A percentile compares a stretch with the other conserved stretches of the same genome.
Evolutionary conservation across 2,329 filamentous ascomycete species (phyloP).

Genomic region (Botrytis aclada): DNA sequence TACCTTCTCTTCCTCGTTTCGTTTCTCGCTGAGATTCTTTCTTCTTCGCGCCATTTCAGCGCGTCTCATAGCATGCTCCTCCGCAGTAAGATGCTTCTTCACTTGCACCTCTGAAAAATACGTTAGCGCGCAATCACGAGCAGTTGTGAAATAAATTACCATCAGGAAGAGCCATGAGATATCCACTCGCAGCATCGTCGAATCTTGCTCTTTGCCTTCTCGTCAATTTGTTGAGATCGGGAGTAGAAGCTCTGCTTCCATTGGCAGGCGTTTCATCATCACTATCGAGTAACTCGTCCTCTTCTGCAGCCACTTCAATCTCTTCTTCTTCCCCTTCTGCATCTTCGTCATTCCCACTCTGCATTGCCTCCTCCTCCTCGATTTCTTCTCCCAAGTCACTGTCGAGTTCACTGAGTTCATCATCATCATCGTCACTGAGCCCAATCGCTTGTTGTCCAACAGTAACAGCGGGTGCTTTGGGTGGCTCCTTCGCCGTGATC

Average conservation of each 20-base stretch:
- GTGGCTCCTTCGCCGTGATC: slow-evolving; percentile 31
- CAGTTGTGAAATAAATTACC: slow-evolving; percentile 25
- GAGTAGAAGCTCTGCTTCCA: slow-evolving; percentile 54
- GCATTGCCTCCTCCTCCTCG: slow-evolving; percentile 48
- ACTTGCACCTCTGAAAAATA: slow-evolving; percentile 57
- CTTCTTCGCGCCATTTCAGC: slow-evolving; percentile 71
- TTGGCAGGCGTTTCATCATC: slow-evolving; percentile 44
- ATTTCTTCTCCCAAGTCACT: slow-evolving; percentile 44
- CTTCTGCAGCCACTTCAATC: slow-evolving; percentile 41
- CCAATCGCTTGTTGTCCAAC: slow-evolving; percentile 37
- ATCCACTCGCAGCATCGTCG: slow-evolving; percentile 47
- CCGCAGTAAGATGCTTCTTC: slow-evolving; percentile 69
- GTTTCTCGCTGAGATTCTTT: slow-evolving; percentile 72
- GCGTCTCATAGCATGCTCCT: slow-evolving; percentile 69
- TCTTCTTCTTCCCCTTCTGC: slow-evolving; percentile 48
- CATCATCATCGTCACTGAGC: slow-evolving; percentile 39
- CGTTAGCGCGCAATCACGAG: slow-evolving; percentile 25
- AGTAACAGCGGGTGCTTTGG: slow-evolving; percentile 27
- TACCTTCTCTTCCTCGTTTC: slow-evolving; percentile 76
- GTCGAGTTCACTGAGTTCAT: slow-evolving; percentile 38
- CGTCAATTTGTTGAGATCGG: slow-evolving; percentile 64
- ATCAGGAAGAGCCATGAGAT: slow-evolving; percentile 46
- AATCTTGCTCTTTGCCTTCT: slow-evolving; percentile 62
- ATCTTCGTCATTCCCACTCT: slow-evolving; percentile 40
- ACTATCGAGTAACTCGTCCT: slow-evolving; percentile 36